Conservation (phyloP, 768 basidiomycete species). For the Serpula lacrymans region DNA sequence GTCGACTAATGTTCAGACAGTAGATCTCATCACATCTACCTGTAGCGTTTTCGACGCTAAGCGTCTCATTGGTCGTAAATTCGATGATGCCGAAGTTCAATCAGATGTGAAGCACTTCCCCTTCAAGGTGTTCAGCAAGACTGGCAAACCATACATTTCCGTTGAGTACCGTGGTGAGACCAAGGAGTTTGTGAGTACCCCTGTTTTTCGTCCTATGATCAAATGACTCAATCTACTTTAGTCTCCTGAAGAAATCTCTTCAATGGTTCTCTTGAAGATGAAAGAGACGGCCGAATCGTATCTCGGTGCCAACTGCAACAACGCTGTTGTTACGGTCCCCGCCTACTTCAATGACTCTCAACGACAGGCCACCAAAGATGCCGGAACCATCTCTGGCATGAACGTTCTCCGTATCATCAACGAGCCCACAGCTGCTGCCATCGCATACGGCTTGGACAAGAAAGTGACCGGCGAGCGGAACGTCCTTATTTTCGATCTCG, state of each 20-base stretch:
- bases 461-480: slow-evolving; percentile 88
- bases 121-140: slow-evolving; percentile 84
- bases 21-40: slow-evolving; percentile 1
- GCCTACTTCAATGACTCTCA: slow-evolving; percentile 99
- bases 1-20: neutral
- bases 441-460: slow-evolving; percentile 98
- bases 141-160: slow-evolving; percentile 83
- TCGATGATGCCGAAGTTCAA: slow-evolving; percentile 80
- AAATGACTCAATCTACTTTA: slow-evolving; percentile 27
- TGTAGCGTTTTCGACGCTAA: slow-evolving; percentile 94
- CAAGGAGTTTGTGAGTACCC: slow-evolving; percentile 80
- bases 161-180: slow-evolving; percentile 92
- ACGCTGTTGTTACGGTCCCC: slow-evolving; percentile 95
- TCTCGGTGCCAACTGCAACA: slow-evolving; percentile 76
- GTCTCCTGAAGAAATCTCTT: slow-evolving; percentile 96
- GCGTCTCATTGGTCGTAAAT: slow-evolving; percentile 95
- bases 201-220: neutral
- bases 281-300: slow-evolving; percentile 98
- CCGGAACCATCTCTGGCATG: slow-evolving; percentile 89
- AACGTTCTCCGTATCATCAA: slow-evolving; percentile 99
- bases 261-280: slow-evolving; percentile 98
- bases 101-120: slow-evolving; percentile 90
- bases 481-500: slow-evolving; percentile 97
- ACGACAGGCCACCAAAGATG: slow-evolving; percentile 97
- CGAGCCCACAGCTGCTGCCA: slow-evolving; percentile 97